These are phyloP conservation scores for Zygoascus ofunaensis DNA, from an alignment of 805 yeast genomes.

Conservation along the genomic window DNA sequence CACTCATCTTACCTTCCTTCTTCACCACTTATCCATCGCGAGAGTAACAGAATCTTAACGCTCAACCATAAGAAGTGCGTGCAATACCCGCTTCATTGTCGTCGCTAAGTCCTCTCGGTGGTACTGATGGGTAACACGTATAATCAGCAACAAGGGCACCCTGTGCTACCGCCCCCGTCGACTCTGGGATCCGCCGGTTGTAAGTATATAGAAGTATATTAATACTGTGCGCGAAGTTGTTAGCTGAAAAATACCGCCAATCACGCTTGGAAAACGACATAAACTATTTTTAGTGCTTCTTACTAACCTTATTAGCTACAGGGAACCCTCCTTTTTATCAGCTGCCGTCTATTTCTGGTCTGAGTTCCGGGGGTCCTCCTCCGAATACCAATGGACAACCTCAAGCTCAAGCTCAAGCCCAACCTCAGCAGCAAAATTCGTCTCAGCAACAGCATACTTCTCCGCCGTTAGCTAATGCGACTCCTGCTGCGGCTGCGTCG, in stretches of 20 bases:
- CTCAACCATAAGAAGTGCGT: background rate
- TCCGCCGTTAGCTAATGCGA: background rate
- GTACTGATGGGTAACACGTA: slow-evolving; percentile 1
- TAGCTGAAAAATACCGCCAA: too few relatives aligned
- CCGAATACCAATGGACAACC: too few relatives aligned
- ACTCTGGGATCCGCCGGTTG: slow-evolving; percentile 14
- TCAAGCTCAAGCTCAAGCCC: too few relatives aligned
- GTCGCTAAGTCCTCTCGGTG: too few relatives aligned
- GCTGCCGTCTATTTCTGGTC: background rate
- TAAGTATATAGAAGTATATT: too few relatives aligned
- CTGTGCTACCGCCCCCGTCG: slow-evolving; percentile 29
- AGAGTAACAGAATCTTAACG: too few relatives aligned
- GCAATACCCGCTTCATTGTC: too few relatives aligned
- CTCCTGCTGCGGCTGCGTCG: background rate
- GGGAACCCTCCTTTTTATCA: background rate
- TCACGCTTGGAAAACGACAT: background rate
- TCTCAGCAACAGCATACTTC: background rate
- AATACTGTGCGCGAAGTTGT: too few relatives aligned
- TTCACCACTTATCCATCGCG: background rate
- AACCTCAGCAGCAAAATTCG: background rate
- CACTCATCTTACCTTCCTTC: background rate
- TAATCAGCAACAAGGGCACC: slow-evolving; percentile 23
- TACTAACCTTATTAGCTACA: background rate
- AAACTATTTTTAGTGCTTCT: too few relatives aligned
- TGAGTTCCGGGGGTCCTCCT: background rate